Percentiles rank a stretch among this genome's conserved stretches.
These are phyloP conservation scores for Nepenthes gracilis DNA, from an alignment of 148 eudicot species.

Conservation along the genomic window DNA sequence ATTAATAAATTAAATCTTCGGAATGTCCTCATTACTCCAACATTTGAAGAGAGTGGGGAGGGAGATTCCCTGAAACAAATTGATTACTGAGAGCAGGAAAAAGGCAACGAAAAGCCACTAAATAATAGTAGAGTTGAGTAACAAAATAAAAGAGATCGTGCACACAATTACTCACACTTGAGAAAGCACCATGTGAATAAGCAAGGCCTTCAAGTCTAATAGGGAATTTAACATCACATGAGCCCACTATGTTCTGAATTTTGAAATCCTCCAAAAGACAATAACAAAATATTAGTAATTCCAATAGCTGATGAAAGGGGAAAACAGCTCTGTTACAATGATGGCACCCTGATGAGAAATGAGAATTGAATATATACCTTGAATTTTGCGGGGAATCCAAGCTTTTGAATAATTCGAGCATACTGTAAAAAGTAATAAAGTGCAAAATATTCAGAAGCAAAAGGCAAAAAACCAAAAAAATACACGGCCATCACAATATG, in stretches of 20 bases:
- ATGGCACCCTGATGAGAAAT: neutral
- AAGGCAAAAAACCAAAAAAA: neutral
- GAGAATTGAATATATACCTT: conserved; percentile 29
- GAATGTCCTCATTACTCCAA: no score
- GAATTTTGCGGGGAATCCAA: conserved; percentile 79
- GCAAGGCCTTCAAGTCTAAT: conserved; percentile 86
- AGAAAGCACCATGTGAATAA: conserved; percentile 72
- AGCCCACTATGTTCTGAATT: conserved; percentile 81
- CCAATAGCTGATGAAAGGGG: neutral
- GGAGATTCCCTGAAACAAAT: no score
- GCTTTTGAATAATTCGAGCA: conserved; percentile 85
- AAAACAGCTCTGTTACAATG: no score
- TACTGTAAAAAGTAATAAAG: conserved; percentile 32
- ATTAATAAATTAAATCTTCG: no score
- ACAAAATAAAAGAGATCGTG: neutral
- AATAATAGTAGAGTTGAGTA: neutral
- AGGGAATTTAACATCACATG: conserved; percentile 85
- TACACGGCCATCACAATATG: neutral
- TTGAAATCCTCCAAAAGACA: conserved; percentile 54
- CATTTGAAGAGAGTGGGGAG: no score
- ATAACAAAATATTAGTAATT: neutral
- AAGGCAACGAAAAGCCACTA: neutral
- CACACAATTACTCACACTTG: conserved; percentile 49
- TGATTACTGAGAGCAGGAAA: neutral
- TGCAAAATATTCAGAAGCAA: neutral